Base-by-base conservation (phyloP, 108 stramenopile species). In the Stephanodiscus minutulus region DNA sequence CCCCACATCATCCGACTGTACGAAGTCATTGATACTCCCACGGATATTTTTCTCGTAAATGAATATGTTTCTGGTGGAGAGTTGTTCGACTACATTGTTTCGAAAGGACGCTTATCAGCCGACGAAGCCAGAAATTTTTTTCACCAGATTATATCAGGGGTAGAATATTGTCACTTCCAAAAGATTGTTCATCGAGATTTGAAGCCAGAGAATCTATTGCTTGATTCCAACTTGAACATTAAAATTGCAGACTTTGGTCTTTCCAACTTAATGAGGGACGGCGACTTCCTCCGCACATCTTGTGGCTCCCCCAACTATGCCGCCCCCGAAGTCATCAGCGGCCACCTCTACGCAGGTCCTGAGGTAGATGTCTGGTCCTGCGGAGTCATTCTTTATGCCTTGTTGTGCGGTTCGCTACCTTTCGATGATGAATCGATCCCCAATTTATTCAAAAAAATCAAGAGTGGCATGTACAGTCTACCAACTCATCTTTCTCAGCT, bases 191-290 rank as follows among this genome's bases (percentile, higher is more conserved):
- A 99, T 75, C 86, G 98, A 27, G 98, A 98, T 86, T 81, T 98
- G 48, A 98, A 99, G 79, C 98, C 98, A 7, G 98, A 99, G 84
- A 97, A 98, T 79, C 86, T 98, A 48, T 82, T 98, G 72, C 82
- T 97, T 43, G 95, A 97, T 73, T 91, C 90, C 17, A 92, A 90
- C 69, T 82, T 87, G 64, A 98, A 98, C 80, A 95, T 99, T 77
- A 99, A 99, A 79, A 96, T 99, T 83, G 99, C 99, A 7, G 99
- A 99, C 77, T 99, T 99, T 73, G 99, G 99, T 53, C 87, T 99
- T 21, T 95, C 93, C 52, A 99, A 99, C 79, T 77, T 98, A 35
- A 98, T 97, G 97, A 82, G 92, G 29, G 99, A 99, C 81, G 99
- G 99, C 29, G 97, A 98, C 60, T 98, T 99, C 65, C 87, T 99